phyloP scores from a whole-genome alignment of 2,329 filamentous ascomycete species.

The Claviceps digitariae region DNA sequence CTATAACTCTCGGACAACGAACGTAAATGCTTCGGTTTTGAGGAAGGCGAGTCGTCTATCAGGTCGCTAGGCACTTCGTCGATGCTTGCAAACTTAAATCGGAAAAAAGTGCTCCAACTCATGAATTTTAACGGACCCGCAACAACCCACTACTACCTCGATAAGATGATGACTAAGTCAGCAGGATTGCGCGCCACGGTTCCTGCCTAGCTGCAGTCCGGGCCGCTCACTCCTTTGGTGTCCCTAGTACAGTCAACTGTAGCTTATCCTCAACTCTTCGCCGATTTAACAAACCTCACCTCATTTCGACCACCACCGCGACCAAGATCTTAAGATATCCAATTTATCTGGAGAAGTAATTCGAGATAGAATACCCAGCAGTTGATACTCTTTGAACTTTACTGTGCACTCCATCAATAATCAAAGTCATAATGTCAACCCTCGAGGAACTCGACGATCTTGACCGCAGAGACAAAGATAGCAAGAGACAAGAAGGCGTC shows the following conservation, averaged over 20 bases:
- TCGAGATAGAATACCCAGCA: not conserved
- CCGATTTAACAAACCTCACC: not conserved
- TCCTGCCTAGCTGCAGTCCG: conserved; percentile 9
- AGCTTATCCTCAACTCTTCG: not conserved
- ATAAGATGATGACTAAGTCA: not conserved
- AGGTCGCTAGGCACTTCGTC: not conserved
- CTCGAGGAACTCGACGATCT: conserved; percentile 86
- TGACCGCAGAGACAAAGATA: conserved; percentile 65
- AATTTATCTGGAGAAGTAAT: too few relatives aligned
- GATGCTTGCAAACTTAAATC: not conserved
- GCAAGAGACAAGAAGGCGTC: conserved; percentile 35
- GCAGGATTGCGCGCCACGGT: conserved; percentile 8
- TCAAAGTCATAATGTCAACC: conserved; percentile 54
- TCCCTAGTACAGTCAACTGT: not conserved
- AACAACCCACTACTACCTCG: not conserved
- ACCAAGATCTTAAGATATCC: not conserved
- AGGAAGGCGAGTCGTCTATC: not conserved
- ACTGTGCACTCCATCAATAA: not conserved
- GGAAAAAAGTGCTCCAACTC: too few relatives aligned
- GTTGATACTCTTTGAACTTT: not conserved
- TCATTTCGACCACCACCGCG: not conserved
- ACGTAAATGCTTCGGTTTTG: not conserved
- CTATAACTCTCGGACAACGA: not conserved
- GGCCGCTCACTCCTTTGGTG: not conserved
- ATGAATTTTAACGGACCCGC: not conserved